These are phyloP conservation scores for Nitzschia sp. DNA, from an alignment of 108 stramenopile genomes.

Conservation along the genomic window DNA sequence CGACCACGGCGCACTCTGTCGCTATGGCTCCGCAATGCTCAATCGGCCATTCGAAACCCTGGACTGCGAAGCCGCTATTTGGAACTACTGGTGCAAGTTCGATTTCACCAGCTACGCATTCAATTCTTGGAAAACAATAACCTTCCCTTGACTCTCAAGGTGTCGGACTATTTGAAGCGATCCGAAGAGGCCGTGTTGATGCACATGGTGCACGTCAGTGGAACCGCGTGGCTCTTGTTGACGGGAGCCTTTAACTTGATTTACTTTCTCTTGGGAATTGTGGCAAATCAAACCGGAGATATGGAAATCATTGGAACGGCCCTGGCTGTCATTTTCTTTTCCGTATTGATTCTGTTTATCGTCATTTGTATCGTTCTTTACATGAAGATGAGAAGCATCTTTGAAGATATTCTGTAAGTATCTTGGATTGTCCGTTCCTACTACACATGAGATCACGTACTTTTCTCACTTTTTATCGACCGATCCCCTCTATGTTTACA, in stretches of 20 bases:
- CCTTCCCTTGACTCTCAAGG: slow-evolving; percentile 69
- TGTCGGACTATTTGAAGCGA: slow-evolving; percentile 77
- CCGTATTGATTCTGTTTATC: slow-evolving; percentile 38
- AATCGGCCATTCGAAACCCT: slow-evolving; percentile 20
- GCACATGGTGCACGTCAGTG: slow-evolving; percentile 72
- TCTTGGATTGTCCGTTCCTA: background rate
- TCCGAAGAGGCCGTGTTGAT: slow-evolving; percentile 60
- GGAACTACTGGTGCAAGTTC: slow-evolving; percentile 67
- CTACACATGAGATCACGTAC: no score
- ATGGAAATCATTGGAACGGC: slow-evolving; percentile 24
- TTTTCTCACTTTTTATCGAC: background rate
- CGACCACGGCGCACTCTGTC: background rate
- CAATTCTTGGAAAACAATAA: slow-evolving; percentile 81
- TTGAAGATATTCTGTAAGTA: slow-evolving; percentile 43
- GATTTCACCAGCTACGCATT: slow-evolving; percentile 82
- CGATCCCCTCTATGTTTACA: background rate
- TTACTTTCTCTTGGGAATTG: slow-evolving; percentile 67
- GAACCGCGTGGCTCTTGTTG: slow-evolving; percentile 75
- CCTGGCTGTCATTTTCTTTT: slow-evolving; percentile 42
- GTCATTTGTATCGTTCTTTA: slow-evolving; percentile 33
- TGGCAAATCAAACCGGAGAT: slow-evolving; percentile 36
- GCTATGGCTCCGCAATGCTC: background rate
- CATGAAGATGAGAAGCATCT: slow-evolving; percentile 42
- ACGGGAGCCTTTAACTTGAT: slow-evolving; percentile 58
- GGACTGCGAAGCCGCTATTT: slow-evolving; percentile 39